Evolutionary conservation across 345 rosid genomes (phyloP).

Genomic region (Gossypium stocksii): DNA sequence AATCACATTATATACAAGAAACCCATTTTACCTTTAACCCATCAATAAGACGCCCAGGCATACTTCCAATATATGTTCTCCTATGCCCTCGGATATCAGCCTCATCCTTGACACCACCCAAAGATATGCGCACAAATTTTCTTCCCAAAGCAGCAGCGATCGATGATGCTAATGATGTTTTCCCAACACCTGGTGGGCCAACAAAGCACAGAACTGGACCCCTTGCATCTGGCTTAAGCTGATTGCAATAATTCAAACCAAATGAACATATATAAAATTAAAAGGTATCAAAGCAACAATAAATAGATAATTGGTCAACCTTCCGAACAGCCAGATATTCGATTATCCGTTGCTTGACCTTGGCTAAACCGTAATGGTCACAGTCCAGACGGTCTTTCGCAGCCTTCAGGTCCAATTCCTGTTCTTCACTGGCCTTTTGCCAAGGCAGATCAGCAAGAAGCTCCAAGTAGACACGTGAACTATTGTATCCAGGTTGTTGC

Average conservation of each 20-base stretch:
- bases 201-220: slow-evolving; percentile 97
- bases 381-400: slow-evolving; percentile 91
- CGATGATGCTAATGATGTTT: slow-evolving; percentile 95
- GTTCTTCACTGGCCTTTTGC: slow-evolving; percentile 87
- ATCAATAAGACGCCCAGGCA: slow-evolving; percentile 99
- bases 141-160: slow-evolving; percentile 93
- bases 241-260: slow-evolving; percentile 28
- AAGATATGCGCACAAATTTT: slow-evolving; percentile 87
- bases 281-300: slow-evolving; percentile 10
- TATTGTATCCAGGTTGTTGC: slow-evolving; percentile 97
- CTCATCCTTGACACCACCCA: slow-evolving; percentile 99
- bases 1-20: neutral
- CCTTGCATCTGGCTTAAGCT: slow-evolving; percentile 99
- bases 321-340: slow-evolving; percentile 99
- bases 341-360: slow-evolving; percentile 92
- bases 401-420: slow-evolving; percentile 73
- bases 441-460: slow-evolving; percentile 98
- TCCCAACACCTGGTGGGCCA: slow-evolving; percentile 99
- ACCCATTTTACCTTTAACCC: slow-evolving; percentile 66
- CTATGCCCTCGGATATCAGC: slow-evolving; percentile 98
- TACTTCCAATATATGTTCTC: slow-evolving; percentile 98
- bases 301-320: slow-evolving; percentile 40
- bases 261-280: slow-evolving; percentile 20
- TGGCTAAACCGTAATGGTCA: slow-evolving; percentile 88
- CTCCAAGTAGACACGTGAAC: slow-evolving; percentile 93